A percentile compares a stretch with the other conserved stretches of the same genome.
Evolutionary conservation across 768 basidiomycete genomes (phyloP).

Genomic region (Leccinum subtestaceum): DNA sequence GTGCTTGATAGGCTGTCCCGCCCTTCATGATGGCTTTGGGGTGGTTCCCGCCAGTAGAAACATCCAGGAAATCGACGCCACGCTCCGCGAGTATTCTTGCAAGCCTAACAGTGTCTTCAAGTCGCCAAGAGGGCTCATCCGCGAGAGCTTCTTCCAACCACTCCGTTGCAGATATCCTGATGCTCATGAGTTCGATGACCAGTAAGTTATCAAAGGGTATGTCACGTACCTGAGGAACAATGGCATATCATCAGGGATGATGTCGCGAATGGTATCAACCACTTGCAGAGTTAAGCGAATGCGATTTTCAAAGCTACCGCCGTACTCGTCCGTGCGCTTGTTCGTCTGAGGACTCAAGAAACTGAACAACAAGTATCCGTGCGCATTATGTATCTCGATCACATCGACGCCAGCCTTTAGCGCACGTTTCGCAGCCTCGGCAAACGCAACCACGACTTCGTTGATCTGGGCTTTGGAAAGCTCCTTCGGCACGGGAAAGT

Average conservation of each 20-base stretch:
- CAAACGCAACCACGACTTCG: conserved; percentile 54
- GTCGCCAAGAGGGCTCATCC: conserved; percentile 62
- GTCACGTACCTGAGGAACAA: conserved; percentile 63
- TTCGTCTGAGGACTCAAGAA: conserved; percentile 63
- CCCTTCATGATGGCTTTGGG: conserved; percentile 32
- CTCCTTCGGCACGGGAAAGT: conserved; percentile 52
- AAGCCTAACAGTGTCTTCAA: conserved; percentile 64
- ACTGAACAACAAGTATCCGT: conserved; percentile 55
- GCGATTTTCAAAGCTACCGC: conserved; percentile 70
- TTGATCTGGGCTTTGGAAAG: conserved; percentile 57
- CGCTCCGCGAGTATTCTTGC: conserved; percentile 55
- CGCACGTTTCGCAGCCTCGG: conserved; percentile 47
- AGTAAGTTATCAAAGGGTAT: background rate
- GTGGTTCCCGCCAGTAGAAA: conserved; percentile 62
- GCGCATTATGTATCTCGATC: conserved; percentile 62
- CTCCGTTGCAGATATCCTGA: conserved; percentile 65
- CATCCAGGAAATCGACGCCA: conserved; percentile 75
- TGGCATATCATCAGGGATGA: conserved; percentile 61
- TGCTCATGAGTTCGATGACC: background rate
- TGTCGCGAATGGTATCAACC: conserved; percentile 58
- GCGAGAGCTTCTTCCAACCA: conserved; percentile 62
- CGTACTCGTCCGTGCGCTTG: conserved; percentile 65
- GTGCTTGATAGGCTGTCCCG: conserved; percentile 49
- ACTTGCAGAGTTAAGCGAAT: conserved; percentile 60
- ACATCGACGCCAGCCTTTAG: conserved; percentile 58